phyloP scores from a whole-genome alignment of 2,329 filamentous ascomycete genomes.

The Tolypocladium pustulatum region DNA sequence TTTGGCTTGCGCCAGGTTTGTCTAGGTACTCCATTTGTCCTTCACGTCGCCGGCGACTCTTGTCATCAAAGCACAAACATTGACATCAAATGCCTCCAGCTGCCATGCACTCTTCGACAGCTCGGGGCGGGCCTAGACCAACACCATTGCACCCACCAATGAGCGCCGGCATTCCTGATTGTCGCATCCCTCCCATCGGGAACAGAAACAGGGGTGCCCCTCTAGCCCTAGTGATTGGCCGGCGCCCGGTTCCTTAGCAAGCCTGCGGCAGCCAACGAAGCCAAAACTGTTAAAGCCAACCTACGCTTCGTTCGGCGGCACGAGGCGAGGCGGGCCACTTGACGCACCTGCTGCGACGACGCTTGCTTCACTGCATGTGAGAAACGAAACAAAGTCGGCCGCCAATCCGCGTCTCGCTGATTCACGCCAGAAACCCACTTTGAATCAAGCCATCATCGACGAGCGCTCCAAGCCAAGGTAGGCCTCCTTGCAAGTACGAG shows the following conservation, averaged over 20 bases:
- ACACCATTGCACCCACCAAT: not conserved
- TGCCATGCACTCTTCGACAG: not conserved
- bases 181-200: not conserved
- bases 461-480: not conserved
- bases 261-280: not conserved
- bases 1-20: not conserved
- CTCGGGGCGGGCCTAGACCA: no score
- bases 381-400: not conserved
- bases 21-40: not conserved
- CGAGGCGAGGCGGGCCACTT: not conserved
- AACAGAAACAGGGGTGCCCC: not conserved
- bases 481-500: not conserved
- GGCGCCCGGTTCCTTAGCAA: not conserved
- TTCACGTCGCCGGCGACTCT: not conserved
- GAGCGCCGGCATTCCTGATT: not conserved
- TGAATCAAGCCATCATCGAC: not conserved
- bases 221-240: not conserved
- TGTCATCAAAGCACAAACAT: not conserved
- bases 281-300: not conserved
- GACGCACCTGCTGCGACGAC: constrained; percentile 2
- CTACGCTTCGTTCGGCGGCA: not conserved
- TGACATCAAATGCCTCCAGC: not conserved
- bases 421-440: not conserved
- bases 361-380: not conserved
- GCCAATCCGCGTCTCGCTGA: not conserved